Evolutionary conservation across 371 early-diverging fungal species (phyloP).

Genomic region (Zopfochytrium polystomum): DNA sequence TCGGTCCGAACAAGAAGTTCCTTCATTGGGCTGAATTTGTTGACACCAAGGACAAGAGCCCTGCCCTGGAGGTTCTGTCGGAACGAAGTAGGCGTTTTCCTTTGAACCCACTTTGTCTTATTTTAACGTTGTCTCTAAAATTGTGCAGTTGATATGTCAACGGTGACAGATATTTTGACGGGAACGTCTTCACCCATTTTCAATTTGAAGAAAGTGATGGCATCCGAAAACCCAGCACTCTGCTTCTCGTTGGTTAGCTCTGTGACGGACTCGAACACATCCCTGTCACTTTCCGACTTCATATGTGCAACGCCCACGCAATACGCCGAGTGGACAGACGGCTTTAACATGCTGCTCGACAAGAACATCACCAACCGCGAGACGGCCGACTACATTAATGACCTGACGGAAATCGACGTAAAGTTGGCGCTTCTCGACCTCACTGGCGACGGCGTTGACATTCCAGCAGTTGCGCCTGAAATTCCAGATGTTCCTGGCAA

Average conservation of each 20-base stretch:
- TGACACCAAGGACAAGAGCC: constrained; percentile 38
- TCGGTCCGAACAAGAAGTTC: constrained; percentile 58
- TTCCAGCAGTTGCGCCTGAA: constrained; percentile 18
- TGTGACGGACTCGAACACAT: constrained; percentile 23
- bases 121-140: constrained; percentile 27
- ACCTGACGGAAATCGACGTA: constrained; percentile 67
- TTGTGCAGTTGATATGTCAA: constrained; percentile 57
- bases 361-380: constrained; percentile 62
- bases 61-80: constrained; percentile 31
- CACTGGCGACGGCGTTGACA: constrained; percentile 57
- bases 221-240: constrained; percentile 29
- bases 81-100: constrained; percentile 39
- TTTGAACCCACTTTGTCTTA: constrained; percentile 12
- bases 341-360: constrained; percentile 69
- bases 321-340: constrained; percentile 78
- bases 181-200: constrained; percentile 37
- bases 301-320: constrained; percentile 51
- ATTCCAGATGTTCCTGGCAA: constrained; percentile 17
- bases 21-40: constrained; percentile 70
- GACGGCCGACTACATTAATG: constrained; percentile 58
- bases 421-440: constrained; percentile 66
- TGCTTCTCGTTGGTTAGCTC: constrained; percentile 55
- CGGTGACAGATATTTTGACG: constrained; percentile 55
- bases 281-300: constrained; percentile 57
- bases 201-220: constrained; percentile 20